Base-by-base conservation (phyloP, 805 yeast genomes). In the Metschnikowia cerradonensis region DNA sequence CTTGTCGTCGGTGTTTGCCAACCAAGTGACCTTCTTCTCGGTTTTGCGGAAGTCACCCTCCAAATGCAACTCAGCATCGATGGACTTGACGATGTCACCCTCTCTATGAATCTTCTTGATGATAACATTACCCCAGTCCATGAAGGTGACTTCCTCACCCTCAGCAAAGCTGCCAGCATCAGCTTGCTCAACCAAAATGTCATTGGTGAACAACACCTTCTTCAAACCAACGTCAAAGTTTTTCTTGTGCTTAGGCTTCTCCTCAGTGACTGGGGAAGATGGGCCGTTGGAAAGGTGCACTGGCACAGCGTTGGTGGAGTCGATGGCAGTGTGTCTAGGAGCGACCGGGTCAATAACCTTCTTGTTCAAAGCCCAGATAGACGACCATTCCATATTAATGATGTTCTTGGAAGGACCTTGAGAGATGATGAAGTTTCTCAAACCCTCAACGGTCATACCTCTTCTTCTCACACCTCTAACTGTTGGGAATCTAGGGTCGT, bases 401-500 rank as follows among this genome's bases (percentile, higher is more conserved):
- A 94, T 90, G 77, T 94, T 94, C 76, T 86, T 90, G 43, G 98
- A 92, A 38, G 99, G 99, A 64, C 99, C 99, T 77, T 94, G 98
- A 46, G 96, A 81, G 55, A 94, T 78, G 59, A 94, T 88, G 64
- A 94, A 94, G 79, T 88, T 88, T 72, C 92, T 83, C 70, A 94
- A 82, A 59, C 98, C 99, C 76, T 94, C 97, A 56, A 94, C 95
- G 37, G 97, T 84, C 99, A 94, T 94, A 77, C 99, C 99, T 78
- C 99, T 88, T 80, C 99, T 86, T 78, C 97, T 89, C 48, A 92
- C 97, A 77, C 99, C 99, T 72, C 98, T 86, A 37, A 94, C 96
- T 43, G 99, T 94, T 60, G 99, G 99, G 90, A 94, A 94, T 71
- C 99, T 82, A 62, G 99, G 99, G 71, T 94, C 99, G 66, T 94